Conservation (phyloP, 148 eudicot genomes). For the Camellia granthamiana region DNA sequence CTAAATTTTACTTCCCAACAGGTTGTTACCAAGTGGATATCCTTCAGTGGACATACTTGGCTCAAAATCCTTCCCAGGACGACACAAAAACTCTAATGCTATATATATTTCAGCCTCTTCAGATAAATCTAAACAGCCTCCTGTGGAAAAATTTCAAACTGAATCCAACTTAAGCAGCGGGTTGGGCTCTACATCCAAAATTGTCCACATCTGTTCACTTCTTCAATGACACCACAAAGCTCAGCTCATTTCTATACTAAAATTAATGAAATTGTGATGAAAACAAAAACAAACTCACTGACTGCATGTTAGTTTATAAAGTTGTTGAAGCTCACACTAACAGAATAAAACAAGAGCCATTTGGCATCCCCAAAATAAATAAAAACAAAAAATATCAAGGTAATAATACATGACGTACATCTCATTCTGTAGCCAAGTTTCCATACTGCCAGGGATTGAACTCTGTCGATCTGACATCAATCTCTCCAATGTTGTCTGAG, state of each 20-base stretch:
- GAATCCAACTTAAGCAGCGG: too few relatives aligned
- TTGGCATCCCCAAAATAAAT: neutral
- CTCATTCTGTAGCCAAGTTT: constrained; percentile 47
- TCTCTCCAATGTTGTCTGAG: constrained; percentile 35
- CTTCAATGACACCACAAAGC: neutral
- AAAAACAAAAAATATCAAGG: neutral
- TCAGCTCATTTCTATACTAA: neutral
- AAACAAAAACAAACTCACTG: neutral
- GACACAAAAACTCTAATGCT: too few relatives aligned
- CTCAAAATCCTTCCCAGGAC: too few relatives aligned
- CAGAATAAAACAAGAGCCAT: neutral
- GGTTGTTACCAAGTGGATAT: too few relatives aligned
- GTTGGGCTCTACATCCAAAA: too few relatives aligned
- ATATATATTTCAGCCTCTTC: too few relatives aligned
- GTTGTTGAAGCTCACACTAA: neutral
- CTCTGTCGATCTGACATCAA: constrained; percentile 42
- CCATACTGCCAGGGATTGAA: constrained; percentile 82
- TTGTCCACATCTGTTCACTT: too few relatives aligned
- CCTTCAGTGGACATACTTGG: too few relatives aligned
- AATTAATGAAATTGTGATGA: neutral
- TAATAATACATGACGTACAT: neutral
- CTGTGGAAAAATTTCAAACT: too few relatives aligned
- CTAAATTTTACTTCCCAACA: too few relatives aligned
- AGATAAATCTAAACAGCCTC: too few relatives aligned
- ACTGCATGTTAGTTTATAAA: neutral